A percentile compares a stretch with the other conserved stretches of the same genome.
These are phyloP conservation scores for Teratosphaeria epicoccoides DNA, from an alignment of 2,329 filamentous ascomycete genomes.

Conservation along the genomic window DNA sequence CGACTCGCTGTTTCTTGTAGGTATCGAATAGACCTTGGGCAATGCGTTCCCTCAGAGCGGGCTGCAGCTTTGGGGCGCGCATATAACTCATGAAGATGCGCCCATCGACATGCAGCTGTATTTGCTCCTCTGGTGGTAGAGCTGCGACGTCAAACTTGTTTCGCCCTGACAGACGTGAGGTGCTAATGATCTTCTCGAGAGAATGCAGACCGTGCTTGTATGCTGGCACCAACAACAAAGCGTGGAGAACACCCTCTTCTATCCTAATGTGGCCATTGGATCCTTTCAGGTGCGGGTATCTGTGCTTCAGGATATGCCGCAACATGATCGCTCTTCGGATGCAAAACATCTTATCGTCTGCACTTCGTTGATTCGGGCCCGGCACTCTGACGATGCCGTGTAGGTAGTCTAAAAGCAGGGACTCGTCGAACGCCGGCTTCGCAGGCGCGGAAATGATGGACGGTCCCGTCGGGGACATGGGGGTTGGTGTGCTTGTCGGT, in stretches of 20 bases:
- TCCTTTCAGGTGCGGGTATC: slow-evolving; percentile 21
- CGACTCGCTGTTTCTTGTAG: slow-evolving; percentile 23
- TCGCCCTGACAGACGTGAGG: slow-evolving; percentile 22
- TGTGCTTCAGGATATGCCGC: slow-evolving; percentile 22
- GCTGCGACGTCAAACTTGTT: slow-evolving; percentile 25
- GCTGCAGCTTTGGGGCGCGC: slow-evolving; percentile 22
- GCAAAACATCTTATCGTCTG: slow-evolving; percentile 21
- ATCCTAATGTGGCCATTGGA: slow-evolving; percentile 20
- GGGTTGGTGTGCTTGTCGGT: slow-evolving; percentile 18
- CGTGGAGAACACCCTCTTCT: slow-evolving; percentile 26
- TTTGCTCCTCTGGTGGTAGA: slow-evolving; percentile 26
- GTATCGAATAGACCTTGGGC: slow-evolving; percentile 25
- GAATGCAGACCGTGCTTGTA: slow-evolving; percentile 26
- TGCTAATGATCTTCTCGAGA: slow-evolving; percentile 26
- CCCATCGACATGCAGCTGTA: slow-evolving; percentile 26
- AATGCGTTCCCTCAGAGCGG: slow-evolving; percentile 23
- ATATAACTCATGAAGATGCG: slow-evolving; percentile 26
- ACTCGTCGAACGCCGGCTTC: slow-evolving; percentile 15
- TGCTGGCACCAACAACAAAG: slow-evolving; percentile 23
- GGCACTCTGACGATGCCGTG: slow-evolving; percentile 23
- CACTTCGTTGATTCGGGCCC: slow-evolving; percentile 21
- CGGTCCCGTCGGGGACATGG: slow-evolving; percentile 11
- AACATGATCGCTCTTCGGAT: slow-evolving; percentile 26
- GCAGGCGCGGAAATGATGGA: slow-evolving; percentile 11
- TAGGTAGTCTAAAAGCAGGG: slow-evolving; percentile 21